phyloP scores from a whole-genome alignment of 768 basidiomycete genomes.

The Lactifluus subvellereus region DNA sequence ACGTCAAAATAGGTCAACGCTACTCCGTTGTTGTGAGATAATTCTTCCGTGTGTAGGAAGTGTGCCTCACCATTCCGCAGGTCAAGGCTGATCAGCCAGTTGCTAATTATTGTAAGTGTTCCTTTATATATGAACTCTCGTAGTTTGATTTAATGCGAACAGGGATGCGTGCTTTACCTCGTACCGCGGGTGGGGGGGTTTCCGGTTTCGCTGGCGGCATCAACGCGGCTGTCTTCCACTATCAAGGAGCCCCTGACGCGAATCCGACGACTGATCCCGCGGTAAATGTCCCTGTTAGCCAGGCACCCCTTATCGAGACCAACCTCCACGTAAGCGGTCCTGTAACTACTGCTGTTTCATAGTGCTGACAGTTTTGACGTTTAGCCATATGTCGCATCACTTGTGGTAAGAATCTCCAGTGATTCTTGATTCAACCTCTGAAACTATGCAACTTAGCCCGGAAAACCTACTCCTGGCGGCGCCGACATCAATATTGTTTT shows the following conservation, averaged over 20 bases:
- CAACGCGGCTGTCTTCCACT: constrained; percentile 21
- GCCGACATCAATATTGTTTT: constrained; percentile 20
- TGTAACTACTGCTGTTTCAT: no score
- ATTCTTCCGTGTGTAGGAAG: not conserved
- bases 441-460: constrained; percentile 6
- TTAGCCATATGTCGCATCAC: not conserved
- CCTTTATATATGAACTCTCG: not conserved
- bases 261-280: constrained; percentile 12
- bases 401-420: not conserved
- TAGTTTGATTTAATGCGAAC: constrained; percentile 14
- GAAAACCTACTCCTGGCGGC: constrained; percentile 7
- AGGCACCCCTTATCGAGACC: constrained; percentile 12
- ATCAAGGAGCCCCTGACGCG: constrained; percentile 12
- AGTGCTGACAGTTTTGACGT: not conserved
- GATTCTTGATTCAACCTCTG: not conserved
- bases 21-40: constrained; percentile 28
- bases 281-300: constrained; percentile 1
- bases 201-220: not conserved
- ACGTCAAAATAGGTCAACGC: constrained; percentile 22
- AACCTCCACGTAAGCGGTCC: constrained; percentile 10
- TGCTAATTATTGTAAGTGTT: constrained; percentile 40
- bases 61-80: constrained; percentile 7
- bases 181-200: not conserved
- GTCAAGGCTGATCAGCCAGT: constrained; percentile 38
- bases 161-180: constrained; percentile 20